Conservation (phyloP, 129 eudicot genomes). For the Flaveria ramosissima region DNA sequence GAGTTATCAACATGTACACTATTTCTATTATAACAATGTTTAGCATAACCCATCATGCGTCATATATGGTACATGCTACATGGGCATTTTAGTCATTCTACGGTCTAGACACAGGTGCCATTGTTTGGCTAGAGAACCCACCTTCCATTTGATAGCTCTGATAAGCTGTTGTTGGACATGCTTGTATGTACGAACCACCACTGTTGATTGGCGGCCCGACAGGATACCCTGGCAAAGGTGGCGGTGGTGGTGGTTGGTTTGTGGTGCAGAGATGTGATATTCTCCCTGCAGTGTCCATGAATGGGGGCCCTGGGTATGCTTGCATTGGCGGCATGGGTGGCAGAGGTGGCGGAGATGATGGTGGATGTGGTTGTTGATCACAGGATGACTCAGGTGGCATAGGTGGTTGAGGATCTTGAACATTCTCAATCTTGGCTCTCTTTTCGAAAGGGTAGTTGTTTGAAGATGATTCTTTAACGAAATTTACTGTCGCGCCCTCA, state of each 20-base stretch:
- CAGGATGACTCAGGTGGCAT: slow-evolving; percentile 40
- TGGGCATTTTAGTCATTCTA: slow-evolving; percentile 27
- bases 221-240: slow-evolving; percentile 35
- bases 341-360: slow-evolving; percentile 67
- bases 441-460: slow-evolving; percentile 56
- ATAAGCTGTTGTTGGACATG: slow-evolving; percentile 43
- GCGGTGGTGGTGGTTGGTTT: slow-evolving; percentile 37
- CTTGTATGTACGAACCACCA: slow-evolving; percentile 38
- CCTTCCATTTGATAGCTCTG: slow-evolving; percentile 54
- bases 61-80: not conserved
- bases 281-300: slow-evolving; percentile 45
- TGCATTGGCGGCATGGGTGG: slow-evolving; percentile 72
- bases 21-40: not conserved
- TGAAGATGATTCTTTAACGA: slow-evolving; percentile 42
- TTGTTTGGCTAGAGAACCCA: slow-evolving; percentile 49
- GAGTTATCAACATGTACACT: not conserved
- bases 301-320: slow-evolving; percentile 53
- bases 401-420: slow-evolving; percentile 44
- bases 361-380: slow-evolving; percentile 56
- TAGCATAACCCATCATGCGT: not conserved
- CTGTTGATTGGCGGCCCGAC: not conserved
- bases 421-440: slow-evolving; percentile 58
- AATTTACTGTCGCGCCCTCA: slow-evolving; percentile 54
- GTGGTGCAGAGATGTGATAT: slow-evolving; percentile 40
- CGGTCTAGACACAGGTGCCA: slow-evolving; percentile 54